Base-by-base conservation (phyloP, 225 moss, liverwort and hornwort species). In the Sphagnum tenellum region DNA sequence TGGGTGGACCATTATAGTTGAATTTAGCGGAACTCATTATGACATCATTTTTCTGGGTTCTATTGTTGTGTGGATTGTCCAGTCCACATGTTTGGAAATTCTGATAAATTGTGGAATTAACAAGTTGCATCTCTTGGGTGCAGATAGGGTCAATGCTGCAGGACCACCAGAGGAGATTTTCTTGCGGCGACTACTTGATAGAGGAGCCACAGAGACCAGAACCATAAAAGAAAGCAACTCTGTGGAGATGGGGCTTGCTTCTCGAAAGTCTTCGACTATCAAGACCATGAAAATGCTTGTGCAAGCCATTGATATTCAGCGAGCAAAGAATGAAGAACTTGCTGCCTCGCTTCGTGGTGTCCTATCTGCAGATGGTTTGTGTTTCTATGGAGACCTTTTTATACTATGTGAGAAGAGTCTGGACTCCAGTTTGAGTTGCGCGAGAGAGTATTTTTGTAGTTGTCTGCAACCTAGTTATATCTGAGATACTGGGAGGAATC, bases 131-230 rank as follows among this genome's bases (percentile, higher is more conserved):
- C 57, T 3, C 45, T 67, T 29, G 62, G 3, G 29, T 73, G 70
- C 82, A 98, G 96, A 90, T 72, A 89, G 90, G 64, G 60, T 72
- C 49, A 62, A 60, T 73, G 61, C 76, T 61, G 62, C 63, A 56
- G 83, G 81, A 68, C 79, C 82, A 5, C 79, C 85, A 29, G 93
- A 98, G 76, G 90, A 87, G 64, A 90, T 92, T 49, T 98, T 93
- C 74, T 73, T 98, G 65, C 90, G 87, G 67, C 90, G 93, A 48
- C 80, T 98, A 55, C 71, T 98, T 77, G 96, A 98, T 69, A 92
- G 75, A 47, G 93, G 93, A 50, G 96, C 96, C 56, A 98, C 90
- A 14, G 96, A 98, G 73, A 93, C 89, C 59, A 94, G 94, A 63
- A 88, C 86, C 7, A 73, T 77, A 53, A 77, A 86, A 73, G 87